phyloP scores from a whole-genome alignment of 2,329 filamentous ascomycete species.

The Pseudocercospora ulei region DNA sequence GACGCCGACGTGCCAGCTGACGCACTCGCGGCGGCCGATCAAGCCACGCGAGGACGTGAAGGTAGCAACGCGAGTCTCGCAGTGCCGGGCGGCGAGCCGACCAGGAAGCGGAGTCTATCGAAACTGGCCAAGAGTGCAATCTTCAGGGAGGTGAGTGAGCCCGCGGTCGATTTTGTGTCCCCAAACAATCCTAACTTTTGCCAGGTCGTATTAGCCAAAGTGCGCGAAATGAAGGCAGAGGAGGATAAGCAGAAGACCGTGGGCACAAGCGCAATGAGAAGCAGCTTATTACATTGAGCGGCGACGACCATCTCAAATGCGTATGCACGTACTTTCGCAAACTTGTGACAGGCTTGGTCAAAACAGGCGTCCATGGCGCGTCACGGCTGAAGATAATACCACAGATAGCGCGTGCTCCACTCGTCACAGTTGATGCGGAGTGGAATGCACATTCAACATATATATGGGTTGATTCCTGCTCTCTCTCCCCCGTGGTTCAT shows the following conservation, averaged over 20 bases:
- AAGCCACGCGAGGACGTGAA: constrained; percentile 26
- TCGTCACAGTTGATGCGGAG: constrained; percentile 2
- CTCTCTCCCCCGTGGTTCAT: no score
- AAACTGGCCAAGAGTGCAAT: constrained; percentile 59
- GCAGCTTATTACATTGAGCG: background rate
- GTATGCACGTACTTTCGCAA: background rate
- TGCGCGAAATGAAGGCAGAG: constrained; percentile 80
- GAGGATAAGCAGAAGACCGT: constrained; percentile 48
- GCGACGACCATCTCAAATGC: no score
- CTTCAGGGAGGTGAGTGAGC: constrained; percentile 75
- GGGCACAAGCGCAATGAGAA: constrained; percentile 3
- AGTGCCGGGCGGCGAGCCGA: constrained; percentile 24
- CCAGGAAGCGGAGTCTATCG: constrained; percentile 47
- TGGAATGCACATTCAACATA: background rate
- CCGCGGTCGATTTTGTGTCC: no score
- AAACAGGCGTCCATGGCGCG: background rate
- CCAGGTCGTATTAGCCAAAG: constrained; percentile 68
- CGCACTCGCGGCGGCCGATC: constrained; percentile 48
- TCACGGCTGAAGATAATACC: constrained; percentile 5
- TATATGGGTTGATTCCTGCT: no score
- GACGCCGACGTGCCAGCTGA: constrained; percentile 54
- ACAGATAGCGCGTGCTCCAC: background rate
- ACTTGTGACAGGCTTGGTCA: background rate
- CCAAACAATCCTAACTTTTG: constrained; percentile 9
- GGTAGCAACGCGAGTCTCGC: constrained; percentile 18